Base-by-base conservation (phyloP, 805 yeast species). In the Starmerella bombicola region DNA sequence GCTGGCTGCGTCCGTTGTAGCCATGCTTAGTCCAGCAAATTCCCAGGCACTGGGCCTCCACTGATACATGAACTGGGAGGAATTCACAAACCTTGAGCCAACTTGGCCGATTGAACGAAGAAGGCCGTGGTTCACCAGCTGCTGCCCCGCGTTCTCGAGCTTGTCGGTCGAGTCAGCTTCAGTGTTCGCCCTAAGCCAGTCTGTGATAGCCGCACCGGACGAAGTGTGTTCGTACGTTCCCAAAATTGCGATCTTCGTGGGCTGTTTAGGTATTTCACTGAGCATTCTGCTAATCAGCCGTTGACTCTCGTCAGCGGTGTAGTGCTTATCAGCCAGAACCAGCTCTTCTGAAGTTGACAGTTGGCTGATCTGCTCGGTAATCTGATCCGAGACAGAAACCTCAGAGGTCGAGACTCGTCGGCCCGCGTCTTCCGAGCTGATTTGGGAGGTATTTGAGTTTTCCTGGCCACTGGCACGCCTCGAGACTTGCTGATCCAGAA, bases 71-170 rank as follows among this genome's bases (percentile, higher is more conserved):
- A 78, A 74, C 41, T 75, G 78, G 3, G 84, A 73, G 17, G 84
- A 74, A 57, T 80, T 82, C 40, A 78, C 83, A 59, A 83, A 83
- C 38, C 60, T 65, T 39, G 55, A 55, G 35, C 71, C 69, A 53
- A 76, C 73, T 37, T 74, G 68, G 5, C 88, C 88, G 34, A 80
- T 74, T 24, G 76, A 66, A 21, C 71, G 63, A 26, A 82, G 56
- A 47, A 70, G 78, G 0, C 83, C 86, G 37, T 67, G 57, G 32
- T 68, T 60, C 19, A 81, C 60, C 42, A 82, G 64, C 54, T 73
- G 80, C 55, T 80, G 91, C 16, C 94, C 94, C 55, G 79, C 72
- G 10, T 51, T 52, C 59, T 83, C 95, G 8, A 82, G 80, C 46
- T 66, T 67, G 16, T 70, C 78, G 23, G 75, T 58, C 45, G 70